A percentile compares a stretch with the other conserved stretches of the same genome.
Evolutionary conservation across 1,284 basidiomycete species (phyloP).

Genomic region (Pholiota adiposa): DNA sequence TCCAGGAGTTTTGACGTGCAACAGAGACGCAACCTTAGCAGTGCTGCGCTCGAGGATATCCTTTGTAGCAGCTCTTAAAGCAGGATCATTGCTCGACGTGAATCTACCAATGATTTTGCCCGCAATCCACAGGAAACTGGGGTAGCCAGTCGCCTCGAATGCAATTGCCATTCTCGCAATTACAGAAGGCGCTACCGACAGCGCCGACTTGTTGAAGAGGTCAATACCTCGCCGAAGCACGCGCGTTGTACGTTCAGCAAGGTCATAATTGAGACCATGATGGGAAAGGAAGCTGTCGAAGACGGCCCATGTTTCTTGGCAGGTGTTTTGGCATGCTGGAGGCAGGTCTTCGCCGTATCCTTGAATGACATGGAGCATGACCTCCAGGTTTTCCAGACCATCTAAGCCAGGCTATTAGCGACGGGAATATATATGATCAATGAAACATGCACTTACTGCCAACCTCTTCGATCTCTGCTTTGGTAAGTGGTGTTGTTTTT

Average conservation of each 20-base stretch:
- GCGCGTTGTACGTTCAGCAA: constrained; percentile 88
- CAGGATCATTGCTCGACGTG: constrained; percentile 61
- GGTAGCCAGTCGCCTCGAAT: constrained; percentile 84
- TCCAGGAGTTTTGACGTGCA: constrained; percentile 68
- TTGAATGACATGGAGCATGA: constrained; percentile 82
- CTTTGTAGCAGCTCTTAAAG: constrained; percentile 59
- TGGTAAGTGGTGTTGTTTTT: constrained; percentile 55
- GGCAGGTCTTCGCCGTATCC: constrained; percentile 86
- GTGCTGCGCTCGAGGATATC: constrained; percentile 80
- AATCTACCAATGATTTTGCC: constrained; percentile 83
- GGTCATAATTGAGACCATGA: constrained; percentile 79
- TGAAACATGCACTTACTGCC: constrained; percentile 55
- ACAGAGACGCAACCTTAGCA: constrained; percentile 64
- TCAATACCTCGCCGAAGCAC: constrained; percentile 84
- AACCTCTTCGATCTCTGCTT: constrained; percentile 65
- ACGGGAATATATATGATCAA: constrained; percentile 4
- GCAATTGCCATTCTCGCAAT: constrained; percentile 76
- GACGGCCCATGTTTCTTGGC: constrained; percentile 82
- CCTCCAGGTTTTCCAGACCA: constrained; percentile 87
- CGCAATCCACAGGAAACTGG: constrained; percentile 94
- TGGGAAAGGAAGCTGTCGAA: constrained; percentile 83
- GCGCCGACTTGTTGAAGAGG: constrained; percentile 77
- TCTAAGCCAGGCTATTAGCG: constrained; percentile 43
- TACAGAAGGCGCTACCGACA: constrained; percentile 73
- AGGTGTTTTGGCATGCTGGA: constrained; percentile 77